Evolutionary conservation across 2,329 filamentous ascomycete species (phyloP), one percentile per base, ranked within the genome.

Genomic region (Aschersonia sp.): DNA sequence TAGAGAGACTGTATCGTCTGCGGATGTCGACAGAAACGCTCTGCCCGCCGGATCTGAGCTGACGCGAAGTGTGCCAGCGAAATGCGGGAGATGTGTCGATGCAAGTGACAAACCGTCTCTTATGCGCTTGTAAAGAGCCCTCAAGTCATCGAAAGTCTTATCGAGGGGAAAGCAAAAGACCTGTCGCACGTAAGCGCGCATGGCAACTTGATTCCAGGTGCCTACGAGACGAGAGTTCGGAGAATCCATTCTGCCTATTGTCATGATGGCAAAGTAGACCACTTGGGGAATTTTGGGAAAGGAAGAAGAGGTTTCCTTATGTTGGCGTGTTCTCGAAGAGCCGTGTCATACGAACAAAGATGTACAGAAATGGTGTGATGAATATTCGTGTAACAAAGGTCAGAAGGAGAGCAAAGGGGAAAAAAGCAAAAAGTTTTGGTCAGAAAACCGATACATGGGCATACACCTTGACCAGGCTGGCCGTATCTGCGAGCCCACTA

Each of bases 31-130:
- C 11, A 60, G 51, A 6, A 50, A 52, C 2, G 57, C 50, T 29
- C 51, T 50, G 11, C 55, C 54, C 22, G 35, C 51, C 7, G 48
- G 49, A 5, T 35, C 11, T 1, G 48, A 39, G 11, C 50, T 53
- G 5, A 58, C 53, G 42, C 56, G 50, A 7, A 63, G 46, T 14
- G 46, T 53, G 4, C 60, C 60, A 0, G 59, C 57, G 48, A 59
- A 59, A 37, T 59, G 54, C 1, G 60, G 59, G 5, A 57, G 56
- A 10, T 52, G 47, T 1, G n/a, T 14, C 2, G 53, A 42, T 49
- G 12, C 63, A 49, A 39, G 43, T 11, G 30, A 31, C 2, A 54
- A 47, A 3, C 48, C 49, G 8, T 14, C 14, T 7, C 32, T 30
- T 12, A 54, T 47, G 31, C 46, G 40, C 10, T 14, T 5, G 30